These are phyloP conservation scores for Protomyces pachydermus DNA, from an alignment of 1,139 yeast genomes.

Conservation along the genomic window DNA sequence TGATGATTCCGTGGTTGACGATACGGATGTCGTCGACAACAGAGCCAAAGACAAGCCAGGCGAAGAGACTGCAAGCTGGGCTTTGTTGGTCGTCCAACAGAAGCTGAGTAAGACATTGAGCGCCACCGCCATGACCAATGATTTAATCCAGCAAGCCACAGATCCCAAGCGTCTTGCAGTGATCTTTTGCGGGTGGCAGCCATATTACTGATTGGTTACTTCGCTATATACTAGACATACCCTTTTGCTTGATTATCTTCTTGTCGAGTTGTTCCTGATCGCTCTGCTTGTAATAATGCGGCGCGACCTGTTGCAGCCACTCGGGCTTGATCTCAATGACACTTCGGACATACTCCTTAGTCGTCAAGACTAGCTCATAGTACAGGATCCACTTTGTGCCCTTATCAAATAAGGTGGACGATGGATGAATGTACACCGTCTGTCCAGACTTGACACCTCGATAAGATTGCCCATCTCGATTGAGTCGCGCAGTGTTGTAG, in stretches of 20 bases:
- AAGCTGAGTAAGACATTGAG: slow-evolving; percentile 72
- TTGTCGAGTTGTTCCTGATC: slow-evolving; percentile 34
- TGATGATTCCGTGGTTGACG: background rate
- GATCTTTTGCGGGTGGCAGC: slow-evolving; percentile 78
- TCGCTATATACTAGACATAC: background rate
- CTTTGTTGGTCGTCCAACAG: slow-evolving; percentile 64
- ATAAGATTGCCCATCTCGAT: slow-evolving; percentile 68
- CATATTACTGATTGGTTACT: slow-evolving; percentile 13
- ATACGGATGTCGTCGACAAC: background rate
- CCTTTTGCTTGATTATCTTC: background rate
- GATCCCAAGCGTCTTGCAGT: slow-evolving; percentile 63
- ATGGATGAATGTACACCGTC: slow-evolving; percentile 76
- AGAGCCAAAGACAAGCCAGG: slow-evolving; percentile 36
- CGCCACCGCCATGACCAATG: slow-evolving; percentile 78
- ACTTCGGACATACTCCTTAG: slow-evolving; percentile 84
- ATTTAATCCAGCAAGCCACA: slow-evolving; percentile 71
- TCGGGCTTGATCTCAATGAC: slow-evolving; percentile 67
- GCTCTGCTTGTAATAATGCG: slow-evolving; percentile 48
- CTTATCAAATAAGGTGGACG: slow-evolving; percentile 56
- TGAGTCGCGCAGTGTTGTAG: slow-evolving; percentile 66
- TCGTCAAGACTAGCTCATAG: slow-evolving; percentile 79
- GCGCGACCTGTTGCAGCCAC: slow-evolving; percentile 62
- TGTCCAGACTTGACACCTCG: slow-evolving; percentile 58
- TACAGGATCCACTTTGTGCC: slow-evolving; percentile 69
- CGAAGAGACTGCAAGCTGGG: slow-evolving; percentile 61